Evolutionary conservation across 352 stramenopile genomes (phyloP).

Genomic region (Pythium coloratum): DNA sequence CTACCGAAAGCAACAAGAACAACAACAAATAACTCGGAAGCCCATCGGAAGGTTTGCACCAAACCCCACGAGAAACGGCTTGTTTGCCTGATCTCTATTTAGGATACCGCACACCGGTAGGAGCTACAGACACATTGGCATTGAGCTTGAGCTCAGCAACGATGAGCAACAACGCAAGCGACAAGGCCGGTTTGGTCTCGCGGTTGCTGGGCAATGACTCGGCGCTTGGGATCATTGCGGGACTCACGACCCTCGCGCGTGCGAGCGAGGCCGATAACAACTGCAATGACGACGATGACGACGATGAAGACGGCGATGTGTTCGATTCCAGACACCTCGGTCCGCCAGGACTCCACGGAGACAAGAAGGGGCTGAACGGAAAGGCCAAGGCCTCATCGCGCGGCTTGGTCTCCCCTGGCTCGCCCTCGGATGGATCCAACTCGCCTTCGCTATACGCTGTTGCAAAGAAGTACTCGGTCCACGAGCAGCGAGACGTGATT

Average conservation of each 20-base stretch:
- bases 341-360: not conserved
- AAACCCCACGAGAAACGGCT: not conserved
- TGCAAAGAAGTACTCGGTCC: conserved; percentile 59
- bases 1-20: conserved; percentile 2
- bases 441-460: conserved; percentile 11
- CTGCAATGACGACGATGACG: conserved; percentile 4
- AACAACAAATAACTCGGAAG: conserved; percentile 4
- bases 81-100: not conserved
- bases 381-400: conserved; percentile 10
- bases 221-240: conserved; percentile 56
- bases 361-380: conserved; percentile 20
- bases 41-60: conserved; percentile 11
- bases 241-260: conserved; percentile 36
- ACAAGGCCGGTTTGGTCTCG: conserved; percentile 27
- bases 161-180: not conserved
- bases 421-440: not conserved
- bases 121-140: too few relatives aligned
- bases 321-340: not conserved
- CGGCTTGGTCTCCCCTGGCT: not conserved
- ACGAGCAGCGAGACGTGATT: conserved; percentile 71
- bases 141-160: not conserved
- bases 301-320: conserved; percentile 1
- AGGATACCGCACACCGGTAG: not conserved
- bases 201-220: conserved; percentile 43
- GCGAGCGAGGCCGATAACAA: conserved; percentile 2